Evolutionary conservation across 108 stramenopile genomes (phyloP).

Genomic region (Nitzschia inconspicua): DNA sequence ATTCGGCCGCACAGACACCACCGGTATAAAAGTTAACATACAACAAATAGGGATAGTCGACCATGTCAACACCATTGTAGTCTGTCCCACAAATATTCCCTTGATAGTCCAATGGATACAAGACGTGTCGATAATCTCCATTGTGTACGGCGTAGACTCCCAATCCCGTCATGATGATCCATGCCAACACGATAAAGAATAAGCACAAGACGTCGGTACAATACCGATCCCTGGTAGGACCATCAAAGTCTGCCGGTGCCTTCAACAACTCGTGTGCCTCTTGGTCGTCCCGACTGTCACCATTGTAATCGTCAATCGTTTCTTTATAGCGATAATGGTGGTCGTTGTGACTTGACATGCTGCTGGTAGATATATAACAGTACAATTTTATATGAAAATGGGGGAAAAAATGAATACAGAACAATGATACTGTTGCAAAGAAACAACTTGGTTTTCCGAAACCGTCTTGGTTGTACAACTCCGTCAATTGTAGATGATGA

Average conservation of each 20-base stretch:
- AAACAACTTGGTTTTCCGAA: too few relatives aligned
- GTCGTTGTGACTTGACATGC: not conserved
- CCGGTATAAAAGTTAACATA: conserved; percentile 62
- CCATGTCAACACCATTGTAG: conserved; percentile 38
- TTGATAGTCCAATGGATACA: conserved; percentile 72
- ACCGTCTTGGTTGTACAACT: too few relatives aligned
- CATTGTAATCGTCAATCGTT: conserved; percentile 12
- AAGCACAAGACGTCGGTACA: conserved; percentile 72
- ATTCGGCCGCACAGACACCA: conserved; percentile 73
- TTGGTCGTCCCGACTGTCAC: conserved; percentile 19
- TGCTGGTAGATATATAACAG: not conserved
- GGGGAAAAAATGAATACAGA: not conserved
- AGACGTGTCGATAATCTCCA: conserved; percentile 61
- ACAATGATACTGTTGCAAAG: not conserved
- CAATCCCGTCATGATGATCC: conserved; percentile 60
- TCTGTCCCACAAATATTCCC: conserved; percentile 79
- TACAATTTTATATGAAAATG: not conserved
- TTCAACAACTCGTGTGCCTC: conserved; percentile 42
- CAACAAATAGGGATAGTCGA: conserved; percentile 59
- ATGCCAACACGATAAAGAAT: conserved; percentile 38
- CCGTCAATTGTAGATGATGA: too few relatives aligned
- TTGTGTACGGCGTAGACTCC: conserved; percentile 53
- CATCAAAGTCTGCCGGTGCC: conserved; percentile 71
- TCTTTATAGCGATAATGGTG: too few relatives aligned
- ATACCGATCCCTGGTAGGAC: conserved; percentile 46